Evolutionary conservation across 176 grass and related monocot species (phyloP).

Genomic region (Neostapfia colusana): DNA sequence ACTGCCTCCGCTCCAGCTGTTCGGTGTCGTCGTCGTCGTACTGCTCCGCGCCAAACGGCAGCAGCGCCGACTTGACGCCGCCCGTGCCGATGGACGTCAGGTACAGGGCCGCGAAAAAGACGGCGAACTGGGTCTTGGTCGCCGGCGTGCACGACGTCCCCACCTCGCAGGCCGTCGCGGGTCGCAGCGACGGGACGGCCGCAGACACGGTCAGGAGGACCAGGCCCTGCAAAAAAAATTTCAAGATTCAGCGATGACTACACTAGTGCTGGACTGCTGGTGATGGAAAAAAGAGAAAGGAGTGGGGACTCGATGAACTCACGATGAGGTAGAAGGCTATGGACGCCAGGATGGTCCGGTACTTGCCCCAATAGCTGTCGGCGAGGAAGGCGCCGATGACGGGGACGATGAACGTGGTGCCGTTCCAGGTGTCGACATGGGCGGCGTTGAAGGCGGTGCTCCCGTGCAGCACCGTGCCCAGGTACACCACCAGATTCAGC

Average conservation of each 20-base stretch:
- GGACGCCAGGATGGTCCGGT: slow-evolving; percentile 57
- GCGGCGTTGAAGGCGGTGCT: slow-evolving; percentile 61
- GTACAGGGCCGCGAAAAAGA: slow-evolving; percentile 72
- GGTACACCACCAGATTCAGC: slow-evolving; percentile 76
- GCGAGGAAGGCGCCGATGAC: slow-evolving; percentile 70
- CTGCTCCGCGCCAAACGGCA: slow-evolving; percentile 86
- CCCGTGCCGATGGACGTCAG: slow-evolving; percentile 72
- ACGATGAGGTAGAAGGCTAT: slow-evolving; percentile 66
- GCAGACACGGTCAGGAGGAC: slow-evolving; percentile 54
- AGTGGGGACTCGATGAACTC: neutral
- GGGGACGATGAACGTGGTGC: slow-evolving; percentile 71
- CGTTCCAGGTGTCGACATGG: slow-evolving; percentile 72
- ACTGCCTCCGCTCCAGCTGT: slow-evolving; percentile 53
- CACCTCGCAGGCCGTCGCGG: slow-evolving; percentile 43
- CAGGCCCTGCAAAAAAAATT: slow-evolving; percentile 65
- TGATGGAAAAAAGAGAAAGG: neutral
- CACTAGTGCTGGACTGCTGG: neutral
- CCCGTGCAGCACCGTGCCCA: slow-evolving; percentile 64
- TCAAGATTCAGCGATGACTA: neutral
- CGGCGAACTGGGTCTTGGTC: slow-evolving; percentile 42
- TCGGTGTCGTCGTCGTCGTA: slow-evolving; percentile 46
- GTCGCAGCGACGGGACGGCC: slow-evolving; percentile 52
- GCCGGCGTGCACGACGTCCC: slow-evolving; percentile 49
- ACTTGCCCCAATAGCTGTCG: slow-evolving; percentile 71
- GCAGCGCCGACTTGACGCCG: slow-evolving; percentile 66